Conservation (phyloP, 2,329 filamentous ascomycete species). For the Arthrocladium fulminans region DNA sequence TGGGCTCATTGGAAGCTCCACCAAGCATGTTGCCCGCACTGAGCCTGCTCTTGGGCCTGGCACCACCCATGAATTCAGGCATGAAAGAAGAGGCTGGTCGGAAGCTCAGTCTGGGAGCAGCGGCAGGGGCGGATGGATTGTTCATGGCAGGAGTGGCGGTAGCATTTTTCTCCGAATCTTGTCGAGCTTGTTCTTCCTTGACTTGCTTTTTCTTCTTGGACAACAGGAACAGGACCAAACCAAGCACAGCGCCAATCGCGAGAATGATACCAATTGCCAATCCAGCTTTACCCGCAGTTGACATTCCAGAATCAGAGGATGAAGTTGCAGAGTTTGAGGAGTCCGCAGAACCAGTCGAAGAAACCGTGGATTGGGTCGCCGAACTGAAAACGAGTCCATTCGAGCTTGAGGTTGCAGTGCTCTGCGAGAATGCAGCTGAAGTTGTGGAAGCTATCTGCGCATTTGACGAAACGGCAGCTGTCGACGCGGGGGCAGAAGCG, state of each 20-base stretch:
- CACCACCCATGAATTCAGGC: constrained; percentile 48
- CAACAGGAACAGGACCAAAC: constrained; percentile 63
- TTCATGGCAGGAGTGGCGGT: constrained; percentile 25
- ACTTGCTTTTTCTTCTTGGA: constrained; percentile 59
- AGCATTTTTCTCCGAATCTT: constrained; percentile 56
- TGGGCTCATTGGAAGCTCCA: constrained; percentile 12
- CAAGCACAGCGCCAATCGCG: constrained; percentile 55
- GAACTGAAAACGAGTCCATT: too few relatives aligned
- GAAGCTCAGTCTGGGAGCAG: constrained; percentile 72
- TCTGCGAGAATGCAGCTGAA: neutral
- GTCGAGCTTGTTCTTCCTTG: constrained; percentile 35
- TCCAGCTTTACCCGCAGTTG: constrained; percentile 59
- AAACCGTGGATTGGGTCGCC: constrained; percentile 15
- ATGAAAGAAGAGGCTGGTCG: constrained; percentile 78
- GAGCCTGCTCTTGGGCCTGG: constrained; percentile 19
- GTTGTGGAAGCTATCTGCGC: constrained; percentile 13
- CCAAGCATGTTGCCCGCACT: constrained; percentile 22
- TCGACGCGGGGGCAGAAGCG: constrained; percentile 7
- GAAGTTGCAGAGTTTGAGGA: constrained; percentile 10
- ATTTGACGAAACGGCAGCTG: constrained; percentile 11
- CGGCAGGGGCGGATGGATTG: constrained; percentile 25
- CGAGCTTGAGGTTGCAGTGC: too few relatives aligned
- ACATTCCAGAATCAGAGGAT: constrained; percentile 30
- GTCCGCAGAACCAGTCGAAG: constrained; percentile 10
- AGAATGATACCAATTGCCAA: constrained; percentile 74